Conservation (phyloP, 805 yeast species). For the Ogataea minuta region DNA sequence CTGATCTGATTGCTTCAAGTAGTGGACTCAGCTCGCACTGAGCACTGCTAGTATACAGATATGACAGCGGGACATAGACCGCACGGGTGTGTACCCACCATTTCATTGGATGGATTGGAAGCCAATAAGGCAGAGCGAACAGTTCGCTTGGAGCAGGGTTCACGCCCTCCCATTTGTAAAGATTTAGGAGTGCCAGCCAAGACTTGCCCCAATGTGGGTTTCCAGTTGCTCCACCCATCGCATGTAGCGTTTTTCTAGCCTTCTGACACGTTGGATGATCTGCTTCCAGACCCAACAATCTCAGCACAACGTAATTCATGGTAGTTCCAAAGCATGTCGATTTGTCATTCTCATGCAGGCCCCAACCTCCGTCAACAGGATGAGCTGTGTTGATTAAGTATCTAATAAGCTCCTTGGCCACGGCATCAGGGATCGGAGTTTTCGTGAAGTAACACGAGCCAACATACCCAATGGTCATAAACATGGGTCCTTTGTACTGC, state of each 20-base stretch:
- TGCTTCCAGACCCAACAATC: constrained; percentile 72
- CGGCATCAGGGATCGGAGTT: constrained; percentile 64
- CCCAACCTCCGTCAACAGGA: constrained; percentile 99
- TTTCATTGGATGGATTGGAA: constrained; percentile 88
- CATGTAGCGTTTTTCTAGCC: constrained; percentile 68
- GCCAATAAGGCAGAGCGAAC: constrained; percentile 78
- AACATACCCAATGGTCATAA: constrained; percentile 88
- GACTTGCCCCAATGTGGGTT: constrained; percentile 98
- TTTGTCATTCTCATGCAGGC: constrained; percentile 87
- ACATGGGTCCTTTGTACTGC: constrained; percentile 98
- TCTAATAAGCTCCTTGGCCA: constrained; percentile 68
- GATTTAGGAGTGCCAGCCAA: constrained; percentile 76
- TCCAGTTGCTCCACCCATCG: constrained; percentile 85
- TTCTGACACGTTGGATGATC: constrained; percentile 75
- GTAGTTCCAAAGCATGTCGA: constrained; percentile 94
- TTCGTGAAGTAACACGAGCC: constrained; percentile 69
- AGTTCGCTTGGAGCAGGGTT: constrained; percentile 98
- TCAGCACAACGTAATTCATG: constrained; percentile 76
- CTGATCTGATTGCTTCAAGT: constrained; percentile 63
- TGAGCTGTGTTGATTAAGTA: constrained; percentile 90
- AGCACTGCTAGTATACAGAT: constrained; percentile 57
- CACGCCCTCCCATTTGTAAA: constrained; percentile 94
- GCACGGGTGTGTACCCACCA: constrained; percentile 99
- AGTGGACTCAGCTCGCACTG: constrained; percentile 63
- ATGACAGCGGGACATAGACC: constrained; percentile 83